Base-by-base conservation (phyloP, 306 rosid species). In the Castanea mollissima region DNA sequence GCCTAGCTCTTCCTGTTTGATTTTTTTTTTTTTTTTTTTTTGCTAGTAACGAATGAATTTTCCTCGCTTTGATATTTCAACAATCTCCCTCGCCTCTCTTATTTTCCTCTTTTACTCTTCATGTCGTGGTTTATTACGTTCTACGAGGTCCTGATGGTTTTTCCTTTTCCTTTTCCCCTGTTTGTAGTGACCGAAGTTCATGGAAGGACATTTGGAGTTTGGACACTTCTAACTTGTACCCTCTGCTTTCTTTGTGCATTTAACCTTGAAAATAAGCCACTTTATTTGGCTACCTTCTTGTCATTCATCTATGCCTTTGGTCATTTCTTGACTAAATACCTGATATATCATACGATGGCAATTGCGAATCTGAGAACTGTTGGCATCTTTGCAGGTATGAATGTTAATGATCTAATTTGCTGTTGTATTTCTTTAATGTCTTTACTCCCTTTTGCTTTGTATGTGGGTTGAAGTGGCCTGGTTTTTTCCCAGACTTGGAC, bases 191-290 rank as follows among this genome's bases (percentile, higher is more conserved):
- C 92, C 72, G 99, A 95, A 86, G 90, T 90, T 90, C 99, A 95
- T 82, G 99, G 99, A 71, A 92, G 97, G 74, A 93, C 99, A 75
- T 93, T 95, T 85, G 97, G 98, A 69, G 86, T 90, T 34, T 95
- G 99, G 99, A 90, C 98, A 11, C 89, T 95, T 71, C 80, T 93
- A 80, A 93, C 98, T 74, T 93, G 98, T 90, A 95, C 98, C 19
- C 99, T 95, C 63, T 95, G 98, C 90, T 93, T 86, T 79, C 87
- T 95, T 23, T 91, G 96, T 64, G 98, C 98, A 65, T 89, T 95
- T 83, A 93, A 95, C 84, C 99, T 95, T 76, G 96, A 95, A 11
- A 93, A 93, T 80, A 95, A 83, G 82, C 97, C 97, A 58, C 88
- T 95, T 25, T 95, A 95, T 85, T 75, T 87, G 74, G 94, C 93